phyloP scores from a whole-genome alignment of 2,329 filamentous ascomycete species.

The Cladosporium sp. region DNA sequence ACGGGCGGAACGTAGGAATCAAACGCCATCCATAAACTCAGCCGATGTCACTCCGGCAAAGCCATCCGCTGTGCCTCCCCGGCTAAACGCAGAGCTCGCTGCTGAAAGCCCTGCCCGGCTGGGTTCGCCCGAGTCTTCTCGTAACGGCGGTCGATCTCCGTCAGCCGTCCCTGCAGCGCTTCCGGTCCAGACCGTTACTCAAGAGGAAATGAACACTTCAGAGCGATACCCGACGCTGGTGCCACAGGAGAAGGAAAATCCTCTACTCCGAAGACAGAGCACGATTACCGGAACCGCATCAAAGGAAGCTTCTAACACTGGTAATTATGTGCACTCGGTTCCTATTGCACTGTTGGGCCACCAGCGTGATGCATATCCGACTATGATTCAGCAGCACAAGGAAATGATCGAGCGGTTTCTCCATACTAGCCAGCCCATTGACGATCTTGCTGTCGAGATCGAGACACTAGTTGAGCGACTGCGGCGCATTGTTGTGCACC shows the following conservation, averaged over 20 bases:
- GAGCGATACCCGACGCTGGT: conserved; percentile 30
- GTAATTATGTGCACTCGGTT: conserved; percentile 18
- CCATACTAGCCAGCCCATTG: conserved; percentile 11
- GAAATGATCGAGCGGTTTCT: conserved; percentile 23
- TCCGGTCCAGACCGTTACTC: conserved; percentile 19
- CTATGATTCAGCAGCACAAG: conserved; percentile 19
- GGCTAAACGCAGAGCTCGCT: conserved; percentile 17
- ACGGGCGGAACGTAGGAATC: conserved; percentile 1
- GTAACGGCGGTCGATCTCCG: conserved; percentile 25
- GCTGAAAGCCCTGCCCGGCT: conserved; percentile 13
- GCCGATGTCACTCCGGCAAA: background rate
- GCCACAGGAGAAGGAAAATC: conserved; percentile 15
- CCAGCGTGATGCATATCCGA: conserved; percentile 28
- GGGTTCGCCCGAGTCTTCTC: conserved; percentile 13
- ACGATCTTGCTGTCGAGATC: conserved; percentile 16
- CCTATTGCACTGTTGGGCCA: conserved; percentile 25
- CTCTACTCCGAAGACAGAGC: conserved; percentile 5
- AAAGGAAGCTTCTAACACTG: background rate
- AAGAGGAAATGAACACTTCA: conserved; percentile 30
- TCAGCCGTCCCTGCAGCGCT: conserved; percentile 29
- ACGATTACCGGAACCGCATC: conserved; percentile 6
- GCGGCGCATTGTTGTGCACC: conserved; percentile 25
- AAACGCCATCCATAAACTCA: background rate
- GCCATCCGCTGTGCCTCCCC: conserved; percentile 19
- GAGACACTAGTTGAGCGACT: conserved; percentile 24